Evolutionary conservation across 306 rosid species (phyloP).

Genomic region (Citrullus mucosospermus): DNA sequence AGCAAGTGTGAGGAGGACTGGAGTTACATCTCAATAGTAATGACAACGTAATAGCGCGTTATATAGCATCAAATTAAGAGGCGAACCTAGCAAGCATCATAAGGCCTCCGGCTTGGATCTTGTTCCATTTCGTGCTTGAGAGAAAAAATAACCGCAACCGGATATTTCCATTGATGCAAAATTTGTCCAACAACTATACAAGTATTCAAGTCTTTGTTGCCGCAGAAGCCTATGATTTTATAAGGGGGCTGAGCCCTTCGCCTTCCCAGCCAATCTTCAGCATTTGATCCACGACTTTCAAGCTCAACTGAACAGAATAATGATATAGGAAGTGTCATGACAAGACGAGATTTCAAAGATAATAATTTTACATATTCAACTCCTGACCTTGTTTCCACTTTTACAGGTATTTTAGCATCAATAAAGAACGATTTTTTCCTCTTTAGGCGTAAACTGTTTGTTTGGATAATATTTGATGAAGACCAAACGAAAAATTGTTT

Average conservation of each 20-base stretch:
- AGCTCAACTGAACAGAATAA: slow-evolving; percentile 72
- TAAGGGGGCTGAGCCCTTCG: slow-evolving; percentile 58
- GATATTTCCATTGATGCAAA: not conserved
- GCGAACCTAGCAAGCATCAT: not conserved
- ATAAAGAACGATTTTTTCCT: not conserved
- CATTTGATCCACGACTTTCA: slow-evolving; percentile 96
- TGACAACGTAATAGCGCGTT: not conserved
- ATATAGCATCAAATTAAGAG: not conserved
- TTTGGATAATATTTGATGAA: not conserved
- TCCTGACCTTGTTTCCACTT: not conserved
- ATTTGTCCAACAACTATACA: not conserved
- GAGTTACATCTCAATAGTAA: not conserved
- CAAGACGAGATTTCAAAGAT: not conserved
- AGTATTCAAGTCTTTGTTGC: not conserved
- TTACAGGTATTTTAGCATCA: not conserved
- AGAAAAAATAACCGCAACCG: not conserved
- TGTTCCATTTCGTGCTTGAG: not conserved
- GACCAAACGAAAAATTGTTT: not conserved
- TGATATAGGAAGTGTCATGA: slow-evolving; percentile 14
- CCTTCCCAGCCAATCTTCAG: slow-evolving; percentile 99
- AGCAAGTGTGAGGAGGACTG: slow-evolving; percentile 11
- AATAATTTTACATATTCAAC: not conserved
- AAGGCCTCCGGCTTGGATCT: not conserved
- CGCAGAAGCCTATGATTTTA: slow-evolving; percentile 42
- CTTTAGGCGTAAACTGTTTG: not conserved